Percentiles rank a stretch among this genome's conserved stretches.
These are phyloP conservation scores for Cyberlindnera mississippiensis DNA, from an alignment of 805 yeast species.

Conservation along the genomic window DNA sequence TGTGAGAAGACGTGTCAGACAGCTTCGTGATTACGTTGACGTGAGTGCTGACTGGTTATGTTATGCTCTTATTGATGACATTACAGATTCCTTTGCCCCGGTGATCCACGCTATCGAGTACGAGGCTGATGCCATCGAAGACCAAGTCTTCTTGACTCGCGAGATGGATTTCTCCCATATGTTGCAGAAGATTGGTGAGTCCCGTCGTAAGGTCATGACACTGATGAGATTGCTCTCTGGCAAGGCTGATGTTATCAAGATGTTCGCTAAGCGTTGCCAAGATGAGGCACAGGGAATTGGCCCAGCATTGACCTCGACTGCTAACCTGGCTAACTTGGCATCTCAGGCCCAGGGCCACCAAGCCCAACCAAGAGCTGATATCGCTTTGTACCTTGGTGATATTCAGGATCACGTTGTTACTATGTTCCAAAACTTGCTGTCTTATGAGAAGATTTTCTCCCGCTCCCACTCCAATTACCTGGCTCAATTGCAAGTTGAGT, in stretches of 20 bases:
- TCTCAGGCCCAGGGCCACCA: slow-evolving; percentile 18
- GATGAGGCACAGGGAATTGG: slow-evolving; percentile 50
- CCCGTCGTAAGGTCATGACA: slow-evolving; percentile 89
- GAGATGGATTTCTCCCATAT: slow-evolving; percentile 71
- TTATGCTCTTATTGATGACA: slow-evolving; percentile 78
- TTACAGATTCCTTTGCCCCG: slow-evolving; percentile 82
- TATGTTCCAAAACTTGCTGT: slow-evolving; percentile 85
- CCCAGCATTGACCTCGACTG: slow-evolving; percentile 37
- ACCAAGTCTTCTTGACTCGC: slow-evolving; percentile 76
- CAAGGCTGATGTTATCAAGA: slow-evolving; percentile 92
- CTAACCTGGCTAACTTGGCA: slow-evolving; percentile 36
- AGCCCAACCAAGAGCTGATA: slow-evolving; percentile 80
- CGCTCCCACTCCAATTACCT: slow-evolving; percentile 89
- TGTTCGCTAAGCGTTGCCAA: slow-evolving; percentile 93
- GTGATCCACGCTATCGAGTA: slow-evolving; percentile 72
- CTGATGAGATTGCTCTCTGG: slow-evolving; percentile 85
- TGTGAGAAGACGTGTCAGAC: slow-evolving; percentile 79
- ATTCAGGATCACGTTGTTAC: slow-evolving; percentile 96
- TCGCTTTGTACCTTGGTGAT: slow-evolving; percentile 89
- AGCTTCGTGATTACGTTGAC: slow-evolving; percentile 70
- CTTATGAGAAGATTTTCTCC: slow-evolving; percentile 90
- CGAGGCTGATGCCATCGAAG: slow-evolving; percentile 78
- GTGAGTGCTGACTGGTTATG: slow-evolving; percentile 82
- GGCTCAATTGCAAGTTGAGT: slow-evolving; percentile 91
- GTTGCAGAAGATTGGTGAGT: slow-evolving; percentile 81